phyloP scores from a whole-genome alignment of 2,329 filamentous ascomycete genomes.

The Talaromyces sp. region DNA sequence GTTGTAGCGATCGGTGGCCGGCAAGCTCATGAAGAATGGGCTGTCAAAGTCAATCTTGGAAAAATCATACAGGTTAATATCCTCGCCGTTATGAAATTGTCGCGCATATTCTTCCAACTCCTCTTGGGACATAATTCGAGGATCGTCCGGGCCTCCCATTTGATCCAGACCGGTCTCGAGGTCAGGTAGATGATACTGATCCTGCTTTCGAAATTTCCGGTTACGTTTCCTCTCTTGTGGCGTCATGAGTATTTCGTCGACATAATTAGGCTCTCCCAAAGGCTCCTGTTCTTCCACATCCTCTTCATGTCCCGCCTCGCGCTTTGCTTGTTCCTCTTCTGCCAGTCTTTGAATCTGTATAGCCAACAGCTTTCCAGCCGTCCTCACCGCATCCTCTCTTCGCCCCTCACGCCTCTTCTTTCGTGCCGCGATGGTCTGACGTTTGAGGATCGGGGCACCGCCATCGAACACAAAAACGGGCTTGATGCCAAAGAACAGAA shows the following conservation, averaged over 20 bases:
- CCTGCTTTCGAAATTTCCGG: constrained; percentile 80
- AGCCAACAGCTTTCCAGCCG: constrained; percentile 83
- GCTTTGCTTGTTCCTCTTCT: constrained; percentile 74
- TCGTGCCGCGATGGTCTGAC: constrained; percentile 77
- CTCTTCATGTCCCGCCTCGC: constrained; percentile 33
- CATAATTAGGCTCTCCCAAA: constrained; percentile 73
- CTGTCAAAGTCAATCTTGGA: constrained; percentile 98
- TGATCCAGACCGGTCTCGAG: constrained; percentile 69
- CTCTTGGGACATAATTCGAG: constrained; percentile 91
- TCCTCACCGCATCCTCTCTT: constrained; percentile 85
- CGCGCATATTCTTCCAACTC: constrained; percentile 90
- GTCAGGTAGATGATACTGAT: constrained; percentile 91
- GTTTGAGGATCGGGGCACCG: constrained; percentile 82
- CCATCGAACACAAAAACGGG: constrained; percentile 98
- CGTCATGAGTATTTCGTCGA: constrained; percentile 80
- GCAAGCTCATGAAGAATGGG: constrained; percentile 88
- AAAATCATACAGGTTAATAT: constrained; percentile 86
- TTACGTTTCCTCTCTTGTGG: constrained; percentile 67
- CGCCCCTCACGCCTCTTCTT: constrained; percentile 79
- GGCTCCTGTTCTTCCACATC: constrained; percentile 54
- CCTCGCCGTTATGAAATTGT: constrained; percentile 87
- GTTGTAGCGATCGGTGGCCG: constrained; percentile 87
- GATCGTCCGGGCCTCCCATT: constrained; percentile 88
- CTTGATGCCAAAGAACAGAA: constrained; percentile 91
- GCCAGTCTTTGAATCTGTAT: constrained; percentile 89